Percentiles rank a stretch among this genome's conserved stretches.
Evolutionary conservation across 805 yeast species (phyloP).

Genomic region (Metschnikowia santaceciliae): DNA sequence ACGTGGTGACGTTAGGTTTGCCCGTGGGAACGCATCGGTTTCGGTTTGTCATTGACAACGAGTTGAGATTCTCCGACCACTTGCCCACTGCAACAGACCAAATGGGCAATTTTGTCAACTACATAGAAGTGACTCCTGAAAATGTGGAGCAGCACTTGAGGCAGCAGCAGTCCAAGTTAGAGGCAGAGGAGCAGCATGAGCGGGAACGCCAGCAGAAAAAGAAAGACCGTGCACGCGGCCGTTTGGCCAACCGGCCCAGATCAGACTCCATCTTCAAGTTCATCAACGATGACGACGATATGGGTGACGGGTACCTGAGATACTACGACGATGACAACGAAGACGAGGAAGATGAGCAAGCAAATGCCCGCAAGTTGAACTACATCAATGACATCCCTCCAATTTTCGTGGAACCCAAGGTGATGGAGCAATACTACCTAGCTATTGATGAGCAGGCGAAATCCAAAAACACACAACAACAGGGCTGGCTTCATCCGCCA

Average conservation of each 20-base stretch:
- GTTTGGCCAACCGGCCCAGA: slow-evolving; percentile 32
- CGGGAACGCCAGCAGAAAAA: slow-evolving; percentile 5
- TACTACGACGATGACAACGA: slow-evolving; percentile 58
- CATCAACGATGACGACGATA: slow-evolving; percentile 69
- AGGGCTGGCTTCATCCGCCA: slow-evolving; percentile 85
- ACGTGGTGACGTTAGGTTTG: slow-evolving; percentile 66
- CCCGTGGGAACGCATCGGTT: slow-evolving; percentile 93
- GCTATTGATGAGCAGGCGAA: slow-evolving; percentile 71
- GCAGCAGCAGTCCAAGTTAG: slow-evolving; percentile 23
- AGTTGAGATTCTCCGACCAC: slow-evolving; percentile 79
- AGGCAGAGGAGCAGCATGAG: slow-evolving; percentile 19
- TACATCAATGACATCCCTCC: slow-evolving; percentile 75
- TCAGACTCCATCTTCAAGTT: slow-evolving; percentile 61
- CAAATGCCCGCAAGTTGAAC: slow-evolving; percentile 21
- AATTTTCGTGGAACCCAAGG: slow-evolving; percentile 78
- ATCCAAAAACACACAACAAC: slow-evolving; percentile 49
- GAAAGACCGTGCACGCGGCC: slow-evolving; percentile 23
- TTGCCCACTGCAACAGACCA: slow-evolving; percentile 97
- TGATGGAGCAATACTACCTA: slow-evolving; percentile 79
- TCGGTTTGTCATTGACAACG: slow-evolving; percentile 91
- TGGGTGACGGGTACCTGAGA: slow-evolving; percentile 77
- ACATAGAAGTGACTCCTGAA: slow-evolving; percentile 66
- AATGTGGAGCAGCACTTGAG: slow-evolving; percentile 28
- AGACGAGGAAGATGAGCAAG: slow-evolving; percentile 10
- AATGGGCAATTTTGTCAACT: slow-evolving; percentile 92